These are phyloP conservation scores for Cercospora sojina DNA, from an alignment of 2,329 filamentous ascomycete species.

Conservation along the genomic window DNA sequence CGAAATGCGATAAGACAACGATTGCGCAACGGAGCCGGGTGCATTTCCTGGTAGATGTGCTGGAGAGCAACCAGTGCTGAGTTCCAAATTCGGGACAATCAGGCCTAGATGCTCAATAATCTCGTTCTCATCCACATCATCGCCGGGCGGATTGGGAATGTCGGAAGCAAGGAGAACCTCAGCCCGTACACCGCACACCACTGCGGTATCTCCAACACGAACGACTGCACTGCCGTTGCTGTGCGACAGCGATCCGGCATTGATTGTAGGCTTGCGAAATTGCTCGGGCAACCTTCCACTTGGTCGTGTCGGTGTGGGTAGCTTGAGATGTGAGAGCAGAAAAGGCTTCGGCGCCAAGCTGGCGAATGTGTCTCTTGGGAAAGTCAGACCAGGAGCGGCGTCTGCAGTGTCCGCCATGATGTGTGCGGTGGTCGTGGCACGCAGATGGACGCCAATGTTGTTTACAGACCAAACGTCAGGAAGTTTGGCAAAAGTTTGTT, in stretches of 20 bases:
- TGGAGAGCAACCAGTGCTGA: conserved; percentile 86
- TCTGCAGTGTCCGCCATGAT: conserved; percentile 2
- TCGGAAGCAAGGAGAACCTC: conserved; percentile 76
- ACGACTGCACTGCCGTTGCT: conserved; percentile 88
- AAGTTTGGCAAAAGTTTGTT: conserved; percentile 1
- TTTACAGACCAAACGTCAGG: background rate
- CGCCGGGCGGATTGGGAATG: conserved; percentile 61
- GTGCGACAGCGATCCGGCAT: conserved; percentile 81
- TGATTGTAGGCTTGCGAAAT: conserved; percentile 70
- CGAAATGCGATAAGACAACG: conserved; percentile 75
- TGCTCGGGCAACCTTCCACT: conserved; percentile 74
- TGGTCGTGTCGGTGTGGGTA: conserved; percentile 66
- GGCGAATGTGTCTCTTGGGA: conserved; percentile 72
- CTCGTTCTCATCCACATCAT: conserved; percentile 31
- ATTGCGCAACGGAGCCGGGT: conserved; percentile 77
- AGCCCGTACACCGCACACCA: conserved; percentile 88
- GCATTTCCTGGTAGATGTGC: conserved; percentile 81
- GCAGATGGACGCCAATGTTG: background rate
- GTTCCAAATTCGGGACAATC: conserved; percentile 88
- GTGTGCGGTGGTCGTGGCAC: background rate
- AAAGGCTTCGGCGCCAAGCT: conserved; percentile 87
- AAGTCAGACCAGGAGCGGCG: conserved; percentile 41
- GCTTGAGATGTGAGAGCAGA: conserved; percentile 81
- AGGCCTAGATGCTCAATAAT: conserved; percentile 59
- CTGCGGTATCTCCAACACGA: conserved; percentile 82